phyloP scores from a whole-genome alignment of 176 grass and related monocot species.

The Phoenix dactylifera region DNA sequence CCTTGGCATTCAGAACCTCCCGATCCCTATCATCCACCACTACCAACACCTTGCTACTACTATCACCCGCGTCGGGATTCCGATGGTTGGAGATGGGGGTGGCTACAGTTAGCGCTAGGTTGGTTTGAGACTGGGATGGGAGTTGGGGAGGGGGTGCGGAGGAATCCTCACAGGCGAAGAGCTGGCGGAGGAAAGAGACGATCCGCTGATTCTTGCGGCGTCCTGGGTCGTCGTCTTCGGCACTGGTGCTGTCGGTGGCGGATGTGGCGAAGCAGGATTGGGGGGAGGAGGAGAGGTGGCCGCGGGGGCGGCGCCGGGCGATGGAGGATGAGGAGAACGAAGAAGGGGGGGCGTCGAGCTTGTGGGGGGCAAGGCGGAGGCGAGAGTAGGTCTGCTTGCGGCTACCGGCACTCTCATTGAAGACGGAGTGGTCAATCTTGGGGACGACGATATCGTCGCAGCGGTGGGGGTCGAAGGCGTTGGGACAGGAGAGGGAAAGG shows the following conservation, averaged over 20 bases:
- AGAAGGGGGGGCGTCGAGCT: slow-evolving; percentile 12
- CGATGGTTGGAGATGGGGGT: slow-evolving; percentile 11
- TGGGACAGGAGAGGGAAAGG: slow-evolving; percentile 37
- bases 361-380: slow-evolving; percentile 39
- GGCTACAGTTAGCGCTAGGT: slow-evolving; percentile 23
- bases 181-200: slow-evolving; percentile 17
- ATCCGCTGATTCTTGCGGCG: too few species aligned
- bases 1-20: slow-evolving; percentile 54
- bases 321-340: slow-evolving; percentile 18
- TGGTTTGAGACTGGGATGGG: neutral
- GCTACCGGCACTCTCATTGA: slow-evolving; percentile 95
- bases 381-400: slow-evolving; percentile 88
- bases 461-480: slow-evolving; percentile 33
- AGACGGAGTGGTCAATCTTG: slow-evolving; percentile 70
- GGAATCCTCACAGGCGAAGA: slow-evolving; percentile 4
- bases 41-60: neutral
- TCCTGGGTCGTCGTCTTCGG: neutral
- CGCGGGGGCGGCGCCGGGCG: slow-evolving; percentile 6
- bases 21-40: slow-evolving; percentile 40
- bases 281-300: neutral
- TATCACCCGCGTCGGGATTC: slow-evolving; percentile 14
- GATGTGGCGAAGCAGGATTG: neutral
- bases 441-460: slow-evolving; percentile 41
- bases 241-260: neutral
- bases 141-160: too few species aligned